Evolutionary conservation across 2,329 filamentous ascomycete genomes (phyloP).

Genomic region (Delphinella strobiligena): DNA sequence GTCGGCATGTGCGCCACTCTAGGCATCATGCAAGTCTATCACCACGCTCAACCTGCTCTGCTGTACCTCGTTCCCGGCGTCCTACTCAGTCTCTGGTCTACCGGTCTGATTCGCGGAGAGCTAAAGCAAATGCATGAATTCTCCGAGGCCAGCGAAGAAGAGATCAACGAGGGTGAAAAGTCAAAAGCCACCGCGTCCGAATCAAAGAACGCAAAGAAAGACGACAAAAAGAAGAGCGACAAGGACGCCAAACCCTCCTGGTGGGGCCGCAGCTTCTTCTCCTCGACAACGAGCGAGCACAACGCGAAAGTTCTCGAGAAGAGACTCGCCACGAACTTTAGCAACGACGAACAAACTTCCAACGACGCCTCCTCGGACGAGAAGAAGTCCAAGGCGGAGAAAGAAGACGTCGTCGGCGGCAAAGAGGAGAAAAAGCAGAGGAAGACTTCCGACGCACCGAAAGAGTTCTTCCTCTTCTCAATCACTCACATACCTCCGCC

Average conservation of each 20-base stretch:
- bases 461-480: slow-evolving; percentile 7
- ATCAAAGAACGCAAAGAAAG: not conserved
- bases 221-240: slow-evolving; percentile 13
- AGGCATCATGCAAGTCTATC: slow-evolving; percentile 61
- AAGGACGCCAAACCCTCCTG: slow-evolving; percentile 7
- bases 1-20: slow-evolving; percentile 68
- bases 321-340: slow-evolving; percentile 1
- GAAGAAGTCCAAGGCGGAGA: not conserved
- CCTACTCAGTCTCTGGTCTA: slow-evolving; percentile 61
- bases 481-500: slow-evolving; percentile 7
- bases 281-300: slow-evolving; percentile 15
- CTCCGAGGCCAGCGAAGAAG: slow-evolving; percentile 48
- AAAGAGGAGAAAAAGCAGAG: too few species aligned
- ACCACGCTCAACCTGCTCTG: slow-evolving; percentile 78
- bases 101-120: slow-evolving; percentile 60
- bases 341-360: not conserved
- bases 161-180: slow-evolving; percentile 7
- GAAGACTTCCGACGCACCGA: slow-evolving; percentile 5
- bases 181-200: slow-evolving; percentile 7
- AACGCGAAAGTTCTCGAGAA: slow-evolving; percentile 13
- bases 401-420: too few species aligned
- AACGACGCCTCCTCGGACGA: not conserved
- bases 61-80: slow-evolving; percentile 88
- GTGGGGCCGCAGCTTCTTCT: slow-evolving; percentile 17
- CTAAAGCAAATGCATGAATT: slow-evolving; percentile 67